Evolutionary conservation across 331 rosid genomes (phyloP), one percentile per base, ranked within the genome.

Genomic region (Spiraea crenata): DNA sequence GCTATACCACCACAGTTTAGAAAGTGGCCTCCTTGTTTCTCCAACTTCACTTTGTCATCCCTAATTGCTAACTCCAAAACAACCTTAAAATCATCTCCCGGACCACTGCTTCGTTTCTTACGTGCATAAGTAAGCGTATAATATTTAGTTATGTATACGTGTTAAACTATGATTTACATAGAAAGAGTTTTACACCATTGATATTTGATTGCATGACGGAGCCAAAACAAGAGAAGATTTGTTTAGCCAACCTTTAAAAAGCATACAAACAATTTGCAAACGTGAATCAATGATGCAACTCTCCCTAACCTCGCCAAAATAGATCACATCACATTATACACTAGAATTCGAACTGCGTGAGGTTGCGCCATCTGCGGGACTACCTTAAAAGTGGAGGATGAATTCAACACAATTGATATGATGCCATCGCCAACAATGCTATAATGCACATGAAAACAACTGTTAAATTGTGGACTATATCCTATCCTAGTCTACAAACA

Each of bases 11-110:
- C 6, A 13, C 54, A 20, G 20, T 16, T 25, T 38, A 11, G 38
- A 67, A 67, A 67, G 60, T 20, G 40, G 41, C 39, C 15, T 41
- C 6, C 41, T 69, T 31, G 34, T 41, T 69, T 41, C 63, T 55
- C 73, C 52, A 40, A 54, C 73, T 19, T 25, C 52, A 20, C 52
- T 69, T 55, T 15, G 45, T 19, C 17, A 4, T 9, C 14, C 10
- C 11, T 57, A 5, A 7, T 45, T 45, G 49, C 1, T 3, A 45
- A 45, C 48, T 45, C 12, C 9, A 9, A 45, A 44, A 8, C 0
- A 44, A 45, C 31, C 31, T 25, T n/a, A n/a, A n/a, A n/a, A n/a
- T n/a, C n/a, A n/a, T 25, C 31, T 25, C 31, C 31, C 31, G 31
- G 31, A 25, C 31, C 31, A 25, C 31, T 25, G 1, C 31, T 25